phyloP scores from a whole-genome alignment of 306 rosid genomes.

The Arachis hypogaea region DNA sequence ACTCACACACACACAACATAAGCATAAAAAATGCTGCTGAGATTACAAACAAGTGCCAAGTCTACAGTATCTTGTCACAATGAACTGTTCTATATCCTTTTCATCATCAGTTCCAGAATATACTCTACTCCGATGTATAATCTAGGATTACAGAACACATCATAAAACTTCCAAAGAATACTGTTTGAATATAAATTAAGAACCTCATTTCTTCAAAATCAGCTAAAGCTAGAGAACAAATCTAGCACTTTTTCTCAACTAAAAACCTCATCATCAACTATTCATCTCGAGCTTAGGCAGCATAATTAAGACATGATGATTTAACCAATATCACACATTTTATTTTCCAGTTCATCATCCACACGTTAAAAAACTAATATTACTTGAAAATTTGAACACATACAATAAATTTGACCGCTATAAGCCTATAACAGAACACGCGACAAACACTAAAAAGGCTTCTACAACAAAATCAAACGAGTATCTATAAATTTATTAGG shows the following conservation, averaged over 20 bases:
- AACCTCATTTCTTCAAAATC: background rate
- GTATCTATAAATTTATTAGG: background rate
- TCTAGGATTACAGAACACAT: background rate
- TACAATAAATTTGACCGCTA: background rate
- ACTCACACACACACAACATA: background rate
- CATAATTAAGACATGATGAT: background rate
- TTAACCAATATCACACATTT: conserved; percentile 5
- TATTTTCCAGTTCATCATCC: background rate
- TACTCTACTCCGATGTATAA: background rate
- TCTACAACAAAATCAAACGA: background rate
- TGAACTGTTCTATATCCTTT: conserved; percentile 18
- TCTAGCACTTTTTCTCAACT: background rate
- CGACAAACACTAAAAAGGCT: background rate
- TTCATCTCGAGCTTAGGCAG: background rate
- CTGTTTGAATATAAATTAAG: background rate
- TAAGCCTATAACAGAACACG: too few species aligned
- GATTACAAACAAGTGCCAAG: background rate
- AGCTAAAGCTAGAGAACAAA: conserved; percentile 10
- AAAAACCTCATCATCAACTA: background rate
- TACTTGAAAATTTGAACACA: background rate
- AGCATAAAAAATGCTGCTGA: background rate
- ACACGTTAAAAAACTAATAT: background rate
- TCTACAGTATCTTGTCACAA: background rate
- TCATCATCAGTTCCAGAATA: conserved; percentile 14
- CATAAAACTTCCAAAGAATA: background rate